Base-by-base conservation (phyloP, 768 basidiomycete species). In the Tylopilus intermedius region DNA sequence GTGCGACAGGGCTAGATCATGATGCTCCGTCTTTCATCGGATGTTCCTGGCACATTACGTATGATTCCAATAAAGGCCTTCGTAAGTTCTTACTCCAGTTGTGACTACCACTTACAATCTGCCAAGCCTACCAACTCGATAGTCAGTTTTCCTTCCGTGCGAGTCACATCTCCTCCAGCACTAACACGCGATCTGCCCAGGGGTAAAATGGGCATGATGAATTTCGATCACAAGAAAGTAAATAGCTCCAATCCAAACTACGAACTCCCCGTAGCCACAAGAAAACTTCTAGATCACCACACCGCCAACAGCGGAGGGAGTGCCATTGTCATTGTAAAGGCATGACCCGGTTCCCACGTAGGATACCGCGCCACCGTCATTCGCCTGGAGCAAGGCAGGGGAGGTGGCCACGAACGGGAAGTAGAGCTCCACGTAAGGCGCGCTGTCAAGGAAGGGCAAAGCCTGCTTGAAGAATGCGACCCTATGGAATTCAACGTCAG, bases 401-500 rank as follows among this genome's bases (percentile, higher is more conserved):
- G 69, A 54, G 5, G 63, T 68, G 2, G 72, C 71, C n/a, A 73
- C 30, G 57, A 73, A 72, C 37, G 71, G 71, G 62, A 73, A 72
- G 54, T 72, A 73, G 43, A 73, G 62, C 10, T 60, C 27, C 8
- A 72, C 65, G 9, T 65, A 72, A 21, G 62, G 35, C 4, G 65
- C 57, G 1, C 43, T n/a, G 29, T 72, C 71, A n/a, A 72, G 67
- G 64, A 73, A 73, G 13, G 63, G 0, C 27, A 72, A 68, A 2
- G 71, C 71, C 21, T 70, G 50, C 46, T 62, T 11, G 60, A 71
- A 72, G 57, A 68, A 72, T 14, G 63, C 6, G 27, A 72, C 47
- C 56, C 71, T 72, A 43, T 44, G 30, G 27, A 40, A 8, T 35
- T 14, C 0, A 13, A 9, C 30, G 30, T 65, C 44, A 60, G 37